Conservation (phyloP, 345 rosid genomes). For the Durio zibethinus region DNA sequence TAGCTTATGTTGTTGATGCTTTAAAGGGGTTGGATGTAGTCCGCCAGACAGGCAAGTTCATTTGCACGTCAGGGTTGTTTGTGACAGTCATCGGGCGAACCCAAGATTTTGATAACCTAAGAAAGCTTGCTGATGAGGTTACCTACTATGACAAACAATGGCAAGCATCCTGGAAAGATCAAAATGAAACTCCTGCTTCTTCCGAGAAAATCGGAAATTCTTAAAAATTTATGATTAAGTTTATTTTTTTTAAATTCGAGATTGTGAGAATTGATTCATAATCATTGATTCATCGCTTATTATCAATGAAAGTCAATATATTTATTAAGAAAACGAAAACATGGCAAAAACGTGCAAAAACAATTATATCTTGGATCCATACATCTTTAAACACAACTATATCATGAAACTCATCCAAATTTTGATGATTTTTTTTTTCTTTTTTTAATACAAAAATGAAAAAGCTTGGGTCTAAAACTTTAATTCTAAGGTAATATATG, state of each 20-base stretch:
- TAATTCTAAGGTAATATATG: too few species aligned
- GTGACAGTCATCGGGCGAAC: conserved; percentile 28
- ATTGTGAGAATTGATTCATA: too few species aligned
- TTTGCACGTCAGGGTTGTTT: conserved; percentile 46
- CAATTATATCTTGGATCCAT: too few species aligned
- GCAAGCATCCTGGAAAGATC: conserved; percentile 45
- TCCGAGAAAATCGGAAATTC: neutral
- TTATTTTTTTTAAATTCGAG: too few species aligned
- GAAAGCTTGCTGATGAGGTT: conserved; percentile 42
- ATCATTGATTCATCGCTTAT: too few species aligned
- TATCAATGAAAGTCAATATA: neutral
- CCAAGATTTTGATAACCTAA: conserved; percentile 30
- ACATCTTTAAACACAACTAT: too few species aligned
- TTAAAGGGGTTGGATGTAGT: conserved; percentile 42
- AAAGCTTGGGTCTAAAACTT: too few species aligned
- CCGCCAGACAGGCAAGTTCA: conserved; percentile 37
- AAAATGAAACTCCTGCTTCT: conserved; percentile 5
- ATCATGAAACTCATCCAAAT: too few species aligned
- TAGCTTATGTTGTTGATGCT: conserved; percentile 38
- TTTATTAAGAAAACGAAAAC: neutral
- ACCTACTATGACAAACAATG: conserved; percentile 52
- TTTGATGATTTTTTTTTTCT: too few species aligned
- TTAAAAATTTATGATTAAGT: neutral
- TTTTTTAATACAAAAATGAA: too few species aligned
- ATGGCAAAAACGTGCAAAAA: too few species aligned